phyloP scores from a whole-genome alignment of 2,329 filamentous ascomycete genomes.

The Ascochyta clinopodiicola region DNA sequence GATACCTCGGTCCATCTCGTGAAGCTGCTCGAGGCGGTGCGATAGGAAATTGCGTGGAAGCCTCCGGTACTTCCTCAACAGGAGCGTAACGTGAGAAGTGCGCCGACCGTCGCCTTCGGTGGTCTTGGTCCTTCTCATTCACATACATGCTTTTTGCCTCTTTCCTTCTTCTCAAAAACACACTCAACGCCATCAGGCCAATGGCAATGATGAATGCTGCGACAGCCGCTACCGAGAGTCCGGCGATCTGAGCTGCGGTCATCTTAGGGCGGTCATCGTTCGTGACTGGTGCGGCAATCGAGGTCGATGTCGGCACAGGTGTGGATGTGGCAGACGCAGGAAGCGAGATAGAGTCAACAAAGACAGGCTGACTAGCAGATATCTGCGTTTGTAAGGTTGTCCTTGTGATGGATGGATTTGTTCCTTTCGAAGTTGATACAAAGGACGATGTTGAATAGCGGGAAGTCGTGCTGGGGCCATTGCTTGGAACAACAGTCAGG shows the following conservation, averaged over 20 bases:
- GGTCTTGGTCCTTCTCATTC: slow-evolving; percentile 31
- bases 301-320: slow-evolving; percentile 19
- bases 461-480: slow-evolving; percentile 26
- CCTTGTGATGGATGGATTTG: slow-evolving; percentile 19
- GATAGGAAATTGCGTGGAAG: slow-evolving; percentile 25
- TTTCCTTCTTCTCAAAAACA: slow-evolving; percentile 44
- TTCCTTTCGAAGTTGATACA: slow-evolving; percentile 14
- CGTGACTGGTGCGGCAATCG: slow-evolving; percentile 17
- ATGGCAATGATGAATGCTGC: slow-evolving; percentile 48
- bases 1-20: slow-evolving; percentile 6
- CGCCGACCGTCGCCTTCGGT: slow-evolving; percentile 23
- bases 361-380: slow-evolving; percentile 29
- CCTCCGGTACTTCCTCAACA: slow-evolving; percentile 12
- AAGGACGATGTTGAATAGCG: slow-evolving; percentile 13
- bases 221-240: slow-evolving; percentile 46
- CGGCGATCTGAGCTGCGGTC: slow-evolving; percentile 49
- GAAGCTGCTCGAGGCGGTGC: slow-evolving; percentile 21
- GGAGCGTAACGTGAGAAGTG: slow-evolving; percentile 34
- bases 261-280: slow-evolving; percentile 33
- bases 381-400: slow-evolving; percentile 18
- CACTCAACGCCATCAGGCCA: slow-evolving; percentile 47
- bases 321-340: slow-evolving; percentile 33
- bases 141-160: slow-evolving; percentile 34
- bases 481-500: slow-evolving; percentile 39
- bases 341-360: slow-evolving; percentile 35